Conservation (phyloP, 2,329 filamentous ascomycete species). For the Decorospora gaudefroyi region DNA sequence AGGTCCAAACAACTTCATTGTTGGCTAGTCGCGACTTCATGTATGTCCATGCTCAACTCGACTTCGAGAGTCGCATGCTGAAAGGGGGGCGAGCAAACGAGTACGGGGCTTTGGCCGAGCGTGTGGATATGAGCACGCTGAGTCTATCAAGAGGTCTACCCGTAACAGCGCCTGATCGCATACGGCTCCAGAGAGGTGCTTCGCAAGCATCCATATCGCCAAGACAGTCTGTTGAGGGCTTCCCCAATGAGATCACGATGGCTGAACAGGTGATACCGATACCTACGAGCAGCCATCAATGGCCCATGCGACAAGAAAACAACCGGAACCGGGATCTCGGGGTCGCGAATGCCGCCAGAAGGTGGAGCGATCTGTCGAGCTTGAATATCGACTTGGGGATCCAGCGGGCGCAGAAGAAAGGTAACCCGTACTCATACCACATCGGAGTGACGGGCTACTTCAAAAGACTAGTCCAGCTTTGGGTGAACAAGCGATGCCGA, state of each 20-base stretch:
- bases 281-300: neutral
- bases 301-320: neutral
- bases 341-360: conserved; percentile 1
- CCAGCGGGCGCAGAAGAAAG: conserved; percentile 4
- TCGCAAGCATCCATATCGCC: neutral
- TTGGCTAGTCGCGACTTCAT: conserved; percentile 30
- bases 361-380: conserved; percentile 15
- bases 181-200: neutral
- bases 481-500: conserved; percentile 25
- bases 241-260: neutral
- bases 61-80: conserved; percentile 27
- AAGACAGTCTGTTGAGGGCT: neutral
- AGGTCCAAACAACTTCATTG: conserved; percentile 24
- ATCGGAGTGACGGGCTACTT: conserved; percentile 32
- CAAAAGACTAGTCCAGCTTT: conserved; percentile 20
- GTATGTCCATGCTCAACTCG: conserved; percentile 31
- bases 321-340: conserved; percentile 6
- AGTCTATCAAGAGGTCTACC: neutral
- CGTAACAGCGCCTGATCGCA: neutral
- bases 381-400: conserved; percentile 11
- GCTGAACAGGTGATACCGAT: neutral
- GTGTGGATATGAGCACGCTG: conserved; percentile 11
- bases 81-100: conserved; percentile 15
- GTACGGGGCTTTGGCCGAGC: conserved; percentile 14
- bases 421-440: conserved; percentile 27